Base-by-base conservation (phyloP, 192 early-diverging fungal genomes). In the Cetraspora pellucida region DNA sequence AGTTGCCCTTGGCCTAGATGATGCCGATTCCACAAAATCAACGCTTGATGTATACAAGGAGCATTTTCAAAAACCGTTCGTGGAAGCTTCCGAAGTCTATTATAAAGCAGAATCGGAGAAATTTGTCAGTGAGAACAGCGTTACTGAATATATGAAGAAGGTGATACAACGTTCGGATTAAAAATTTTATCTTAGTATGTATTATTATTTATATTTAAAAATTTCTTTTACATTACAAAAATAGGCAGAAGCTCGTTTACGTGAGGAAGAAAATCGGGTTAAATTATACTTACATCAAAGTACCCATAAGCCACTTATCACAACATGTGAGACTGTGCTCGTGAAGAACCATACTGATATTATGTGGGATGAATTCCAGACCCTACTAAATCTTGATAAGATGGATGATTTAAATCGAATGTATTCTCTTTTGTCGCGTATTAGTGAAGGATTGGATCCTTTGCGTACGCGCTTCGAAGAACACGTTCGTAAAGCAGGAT, bases 101-200 rank as follows among this genome's bases (percentile, higher is more conserved):
- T 99, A 99, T 81, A 90, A 90, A 79, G 88, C 89, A 60, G 96
- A 97, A 81, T 91, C 90, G 61, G 94, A 97, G 82, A 91, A 90
- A 27, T 96, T 97, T 81, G 88, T 98, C 55, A 88, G 90, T 72
- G 94, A 96, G 73, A 95, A 96, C 82, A 90, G 92, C 47, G 90
- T 96, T 52, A 89, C 92, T 37, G 96, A 97, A 74, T 99, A 99
- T 83, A 96, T 99, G 94, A 93, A 95, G 78, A 95, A 95, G 86
- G 91, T 94, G 65, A 31, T 27, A 1, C 17, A 21, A 17, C 7
- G 4, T 52, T 25, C 14, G 23, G n/a, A 45, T 23, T 17, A 16
- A 46, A 54, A 50, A 7, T 46, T 64, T 25, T 37, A 43, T 73
- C 30, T 55, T 67, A 68, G 17, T 27, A 27, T n/a, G 50, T 3